phyloP scores from a whole-genome alignment of 164 flowering plant genomes.

The Malania oleifera region DNA sequence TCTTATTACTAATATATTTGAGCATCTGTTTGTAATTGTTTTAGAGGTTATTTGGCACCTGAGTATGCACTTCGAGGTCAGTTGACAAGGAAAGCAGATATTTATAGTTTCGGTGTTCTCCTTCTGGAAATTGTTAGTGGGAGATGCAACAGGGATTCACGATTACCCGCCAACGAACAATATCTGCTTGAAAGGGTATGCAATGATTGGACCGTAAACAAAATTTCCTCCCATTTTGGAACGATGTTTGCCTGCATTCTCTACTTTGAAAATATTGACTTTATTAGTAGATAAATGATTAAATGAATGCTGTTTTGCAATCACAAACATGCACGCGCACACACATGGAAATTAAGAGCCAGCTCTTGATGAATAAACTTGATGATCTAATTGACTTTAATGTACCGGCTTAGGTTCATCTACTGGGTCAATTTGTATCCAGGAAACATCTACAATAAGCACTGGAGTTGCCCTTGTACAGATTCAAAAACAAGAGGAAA shows the following conservation, averaged over 20 bases:
- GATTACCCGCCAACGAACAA: conserved; percentile 26
- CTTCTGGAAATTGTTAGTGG: conserved; percentile 48
- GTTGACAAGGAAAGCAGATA: conserved; percentile 45
- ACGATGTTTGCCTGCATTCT: neutral
- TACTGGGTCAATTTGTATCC: too few species aligned
- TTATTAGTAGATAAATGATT: too few species aligned
- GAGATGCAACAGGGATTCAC: conserved; percentile 27
- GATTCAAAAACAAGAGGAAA: too few species aligned
- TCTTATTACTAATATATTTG: neutral
- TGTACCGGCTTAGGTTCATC: too few species aligned
- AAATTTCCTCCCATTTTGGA: neutral
- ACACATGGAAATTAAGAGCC: too few species aligned
- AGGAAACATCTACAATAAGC: too few species aligned
- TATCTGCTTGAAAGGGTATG: conserved; percentile 47
- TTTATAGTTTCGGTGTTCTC: conserved; percentile 51
- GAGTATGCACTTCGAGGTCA: conserved; percentile 49
- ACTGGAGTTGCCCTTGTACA: too few species aligned
- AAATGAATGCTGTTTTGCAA: too few species aligned
- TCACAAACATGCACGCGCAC: too few species aligned
- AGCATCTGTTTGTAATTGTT: conserved; percentile 4
- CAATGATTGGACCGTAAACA: neutral
- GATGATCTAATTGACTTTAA: too few species aligned
- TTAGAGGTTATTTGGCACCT: conserved; percentile 52
- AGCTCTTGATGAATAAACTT: too few species aligned
- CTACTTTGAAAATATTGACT: too few species aligned